Conservation (phyloP, 441 rosid species). For the Erysimum cheiri region DNA sequence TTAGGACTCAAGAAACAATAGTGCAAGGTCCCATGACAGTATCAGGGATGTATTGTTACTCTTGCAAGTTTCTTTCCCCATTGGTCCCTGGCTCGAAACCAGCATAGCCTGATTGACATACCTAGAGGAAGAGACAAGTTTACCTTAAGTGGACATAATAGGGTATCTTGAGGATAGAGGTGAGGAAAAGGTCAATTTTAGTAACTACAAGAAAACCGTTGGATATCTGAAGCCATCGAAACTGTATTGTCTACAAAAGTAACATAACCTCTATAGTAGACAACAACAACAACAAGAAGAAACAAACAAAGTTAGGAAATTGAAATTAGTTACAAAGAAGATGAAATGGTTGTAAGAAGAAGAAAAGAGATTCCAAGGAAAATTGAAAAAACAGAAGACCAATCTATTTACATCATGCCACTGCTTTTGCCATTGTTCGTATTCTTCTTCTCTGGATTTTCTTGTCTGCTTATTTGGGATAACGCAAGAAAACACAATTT, state of each 20-base stretch:
- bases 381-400: neutral
- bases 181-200: neutral
- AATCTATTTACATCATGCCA: neutral
- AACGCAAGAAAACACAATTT: slow-evolving; percentile 16
- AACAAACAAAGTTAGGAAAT: neutral
- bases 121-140: no score
- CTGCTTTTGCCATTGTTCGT: neutral
- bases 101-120: no score
- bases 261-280: neutral
- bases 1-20: neutral
- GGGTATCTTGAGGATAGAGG: neutral
- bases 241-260: neutral
- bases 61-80: no score
- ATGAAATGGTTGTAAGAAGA: neutral
- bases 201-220: neutral
- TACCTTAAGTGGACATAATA: no score
- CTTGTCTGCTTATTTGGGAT: neutral
- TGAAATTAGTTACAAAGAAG: neutral
- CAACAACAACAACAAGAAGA: neutral
- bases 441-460: neutral
- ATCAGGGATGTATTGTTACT: neutral
- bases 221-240: neutral
- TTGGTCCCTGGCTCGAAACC: no score
- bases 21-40: neutral
- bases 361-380: neutral